Evolutionary conservation across 2,329 filamentous ascomycete genomes (phyloP).

Genomic region (Colletotrichum gloeosporioides): DNA sequence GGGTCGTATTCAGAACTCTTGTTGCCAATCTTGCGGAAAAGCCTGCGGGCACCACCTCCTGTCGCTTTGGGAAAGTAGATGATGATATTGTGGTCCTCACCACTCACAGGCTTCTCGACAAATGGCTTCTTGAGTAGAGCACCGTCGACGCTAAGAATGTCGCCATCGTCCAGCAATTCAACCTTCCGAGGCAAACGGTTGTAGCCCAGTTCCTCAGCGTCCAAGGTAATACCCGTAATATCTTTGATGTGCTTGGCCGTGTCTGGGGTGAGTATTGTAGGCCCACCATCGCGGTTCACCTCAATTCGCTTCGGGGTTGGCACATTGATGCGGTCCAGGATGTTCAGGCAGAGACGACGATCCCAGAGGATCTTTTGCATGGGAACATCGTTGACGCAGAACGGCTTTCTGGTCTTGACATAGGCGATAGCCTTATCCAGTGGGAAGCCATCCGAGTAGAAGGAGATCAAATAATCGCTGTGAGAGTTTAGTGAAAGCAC

Average conservation of each 20-base stretch:
- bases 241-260: conserved; percentile 81
- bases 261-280: conserved; percentile 77
- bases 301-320: conserved; percentile 89
- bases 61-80: conserved; percentile 92
- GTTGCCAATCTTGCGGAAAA: conserved; percentile 98
- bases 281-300: conserved; percentile 92
- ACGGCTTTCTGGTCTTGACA: conserved; percentile 89
- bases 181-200: conserved; percentile 68
- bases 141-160: conserved; percentile 88
- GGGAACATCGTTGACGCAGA: conserved; percentile 95
- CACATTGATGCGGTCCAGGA: conserved; percentile 88
- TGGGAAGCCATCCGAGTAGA: conserved; percentile 97
- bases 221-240: conserved; percentile 77
- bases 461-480: conserved; percentile 92
- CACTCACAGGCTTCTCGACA: conserved; percentile 97
- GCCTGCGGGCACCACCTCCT: conserved; percentile 86
- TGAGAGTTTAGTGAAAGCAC: background rate
- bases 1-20: conserved; percentile 96
- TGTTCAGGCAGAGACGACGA: conserved; percentile 83
- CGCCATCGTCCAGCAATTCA: conserved; percentile 87
- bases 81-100: conserved; percentile 98
- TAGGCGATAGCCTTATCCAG: conserved; percentile 97
- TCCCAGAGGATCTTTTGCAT: conserved; percentile 99
- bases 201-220: conserved; percentile 65
- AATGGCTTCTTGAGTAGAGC: conserved; percentile 86